phyloP scores from a whole-genome alignment of 163 green algal genomes.

The Chlorella variabilis region DNA sequence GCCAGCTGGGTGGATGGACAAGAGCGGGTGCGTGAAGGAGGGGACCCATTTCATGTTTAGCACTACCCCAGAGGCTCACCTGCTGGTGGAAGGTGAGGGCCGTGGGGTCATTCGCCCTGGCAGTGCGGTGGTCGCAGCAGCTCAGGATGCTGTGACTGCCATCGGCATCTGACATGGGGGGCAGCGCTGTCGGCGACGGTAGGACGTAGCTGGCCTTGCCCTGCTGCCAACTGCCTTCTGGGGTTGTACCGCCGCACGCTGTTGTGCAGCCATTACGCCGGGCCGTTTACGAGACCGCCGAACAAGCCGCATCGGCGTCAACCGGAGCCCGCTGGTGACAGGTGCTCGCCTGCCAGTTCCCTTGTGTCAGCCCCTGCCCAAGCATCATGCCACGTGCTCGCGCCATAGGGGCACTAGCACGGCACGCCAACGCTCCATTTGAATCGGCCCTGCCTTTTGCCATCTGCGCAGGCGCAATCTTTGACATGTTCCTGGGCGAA shows the following conservation, averaged over 20 bases:
- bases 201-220: neutral
- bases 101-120: too few relatives aligned
- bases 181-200: neutral
- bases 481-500: slow-evolving; percentile 42
- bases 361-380: too few relatives aligned
- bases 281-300: slow-evolving; percentile 30
- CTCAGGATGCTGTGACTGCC: too few relatives aligned
- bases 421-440: neutral
- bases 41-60: slow-evolving; percentile 49
- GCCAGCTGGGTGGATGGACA: slow-evolving; percentile 20
- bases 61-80: neutral
- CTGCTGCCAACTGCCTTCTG: too few relatives aligned
- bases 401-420: too few relatives aligned
- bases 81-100: slow-evolving; percentile 44
- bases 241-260: too few relatives aligned
- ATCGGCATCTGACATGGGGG: too few relatives aligned
- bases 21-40: slow-evolving; percentile 21
- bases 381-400: too few relatives aligned
- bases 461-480: slow-evolving; percentile 17
- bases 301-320: slow-evolving; percentile 17
- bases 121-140: too few relatives aligned
- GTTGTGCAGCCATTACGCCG: slow-evolving; percentile 38
- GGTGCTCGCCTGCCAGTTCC: neutral
- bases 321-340: slow-evolving; percentile 26
- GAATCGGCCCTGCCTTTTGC: too few relatives aligned